Evolutionary conservation across 306 rosid species (phyloP).

Genomic region (Dalbergia cultrata): DNA sequence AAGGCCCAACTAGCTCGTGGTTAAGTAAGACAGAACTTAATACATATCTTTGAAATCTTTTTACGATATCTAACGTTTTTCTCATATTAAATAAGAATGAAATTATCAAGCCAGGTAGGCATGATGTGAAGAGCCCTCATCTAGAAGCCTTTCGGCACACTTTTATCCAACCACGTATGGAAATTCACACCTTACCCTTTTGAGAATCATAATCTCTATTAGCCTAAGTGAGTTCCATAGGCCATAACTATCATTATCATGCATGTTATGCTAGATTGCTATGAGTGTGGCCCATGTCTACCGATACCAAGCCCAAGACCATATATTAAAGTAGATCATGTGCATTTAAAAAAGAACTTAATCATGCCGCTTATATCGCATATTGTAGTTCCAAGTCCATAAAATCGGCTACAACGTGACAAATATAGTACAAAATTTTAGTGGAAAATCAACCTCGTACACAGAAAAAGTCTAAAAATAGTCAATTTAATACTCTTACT

Average conservation of each 20-base stretch:
- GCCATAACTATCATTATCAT: constrained; percentile 33
- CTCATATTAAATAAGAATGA: neutral
- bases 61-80: no score
- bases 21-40: neutral
- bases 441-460: constrained; percentile 26
- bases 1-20: no score
- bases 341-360: neutral
- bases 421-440: constrained; percentile 6
- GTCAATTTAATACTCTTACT: neutral
- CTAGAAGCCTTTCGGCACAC: constrained; percentile 30
- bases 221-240: neutral
- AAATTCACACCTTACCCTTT: constrained; percentile 12
- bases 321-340: neutral
- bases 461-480: neutral
- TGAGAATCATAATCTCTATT: constrained; percentile 17
- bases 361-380: neutral
- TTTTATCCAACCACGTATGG: neutral
- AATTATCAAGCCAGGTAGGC: neutral
- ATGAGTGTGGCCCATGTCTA: neutral
- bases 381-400: constrained; percentile 12
- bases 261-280: constrained; percentile 3
- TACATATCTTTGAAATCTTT: neutral
- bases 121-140: neutral
- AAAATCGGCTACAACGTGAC: constrained; percentile 41
- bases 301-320: neutral